phyloP scores from a whole-genome alignment of 768 basidiomycete genomes.

The Tylopilus sp. region DNA sequence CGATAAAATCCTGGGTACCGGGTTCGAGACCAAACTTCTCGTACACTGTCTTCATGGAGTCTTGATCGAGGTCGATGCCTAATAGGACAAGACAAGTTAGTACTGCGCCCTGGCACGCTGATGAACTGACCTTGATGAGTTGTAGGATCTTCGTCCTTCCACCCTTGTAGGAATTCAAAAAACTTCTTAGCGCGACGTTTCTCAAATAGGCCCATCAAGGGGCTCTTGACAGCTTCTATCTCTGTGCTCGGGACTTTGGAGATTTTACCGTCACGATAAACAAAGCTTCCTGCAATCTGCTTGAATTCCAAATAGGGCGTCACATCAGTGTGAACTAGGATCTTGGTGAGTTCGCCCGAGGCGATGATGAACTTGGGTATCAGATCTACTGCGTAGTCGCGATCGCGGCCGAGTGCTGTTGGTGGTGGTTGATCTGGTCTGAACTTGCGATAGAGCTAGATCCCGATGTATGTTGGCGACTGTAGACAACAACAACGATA shows the following conservation, averaged over 20 bases:
- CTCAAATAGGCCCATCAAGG: slow-evolving; percentile 99
- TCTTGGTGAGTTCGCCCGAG: slow-evolving; percentile 94
- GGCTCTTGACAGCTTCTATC: slow-evolving; percentile 92
- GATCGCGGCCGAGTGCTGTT: slow-evolving; percentile 86
- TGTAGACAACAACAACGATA: not conserved
- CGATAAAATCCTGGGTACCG: slow-evolving; percentile 98
- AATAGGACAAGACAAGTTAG: not conserved
- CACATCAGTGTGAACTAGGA: slow-evolving; percentile 98
- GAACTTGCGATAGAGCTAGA: slow-evolving; percentile 94
- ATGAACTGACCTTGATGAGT: slow-evolving; percentile 85
- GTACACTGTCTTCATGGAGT: slow-evolving; percentile 93
- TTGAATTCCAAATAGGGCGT: slow-evolving; percentile 99
- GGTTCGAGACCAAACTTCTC: slow-evolving; percentile 96
- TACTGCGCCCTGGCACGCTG: not conserved
- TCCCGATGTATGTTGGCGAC: slow-evolving; percentile 20
- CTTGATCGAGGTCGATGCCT: slow-evolving; percentile 87
- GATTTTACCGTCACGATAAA: slow-evolving; percentile 94
- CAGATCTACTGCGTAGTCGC: slow-evolving; percentile 97
- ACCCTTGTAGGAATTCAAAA: slow-evolving; percentile 93
- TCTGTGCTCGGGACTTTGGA: slow-evolving; percentile 98
- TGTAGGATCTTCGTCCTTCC: slow-evolving; percentile 92
- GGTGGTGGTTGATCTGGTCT: slow-evolving; percentile 73
- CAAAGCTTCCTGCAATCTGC: slow-evolving; percentile 98
- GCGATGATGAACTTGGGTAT: slow-evolving; percentile 99
- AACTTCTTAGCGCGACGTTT: slow-evolving; percentile 98